Evolutionary conservation across 2,329 filamentous ascomycete genomes (phyloP), one percentile per base, ranked within the genome.

Genomic region (Didymella lethalis): DNA sequence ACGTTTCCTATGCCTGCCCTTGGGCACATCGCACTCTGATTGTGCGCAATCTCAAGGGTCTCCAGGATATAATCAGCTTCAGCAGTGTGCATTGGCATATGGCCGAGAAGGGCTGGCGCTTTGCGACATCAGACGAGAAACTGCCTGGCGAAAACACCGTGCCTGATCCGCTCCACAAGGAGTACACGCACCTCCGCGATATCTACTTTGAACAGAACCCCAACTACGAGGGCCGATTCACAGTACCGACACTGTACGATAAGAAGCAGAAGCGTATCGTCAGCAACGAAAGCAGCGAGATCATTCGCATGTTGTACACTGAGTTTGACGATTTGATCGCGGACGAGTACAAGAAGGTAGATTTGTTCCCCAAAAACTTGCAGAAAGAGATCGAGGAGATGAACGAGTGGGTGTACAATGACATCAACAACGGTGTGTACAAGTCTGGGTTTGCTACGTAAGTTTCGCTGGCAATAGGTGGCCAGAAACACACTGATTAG

Each of bases 31-130:
- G 95, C 43, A 90, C 92, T 0, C 83, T 98, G 65, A 97, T 98
- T 67, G 90, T 91, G 2, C 86, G 94, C 58, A 90, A 92, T 76
- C 85, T 99, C 71, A 99, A 98, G 82, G 95, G 94, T 0, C 84
- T 99, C 0, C 91, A 98, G 69, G 89, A 96, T 56, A 85, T 95
- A 65, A 88, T 99, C 66, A 81, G 86, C 6, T 83, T 86, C 59
- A 95, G 92, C 0, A 87, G 86, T n/a, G 93, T 97, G 52, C 93
- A 97, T 79, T 98, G 93, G 94, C 89, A 97, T 70, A 87, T 98
- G 81, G 87, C 68, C 61, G 88, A 81, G 73, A 87, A 81, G 80
- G 88, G 93, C 62, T 97, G 93, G 93, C 89, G 91, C 49, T 97
- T 97, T 77, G 85, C 85, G 5, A 90, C 87, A 1, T 57, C 84